Percentiles rank a stretch among this genome's conserved stretches.
phyloP scores from a whole-genome alignment of 495 filamentous ascomycete species.

The Oidiodendron maius region DNA sequence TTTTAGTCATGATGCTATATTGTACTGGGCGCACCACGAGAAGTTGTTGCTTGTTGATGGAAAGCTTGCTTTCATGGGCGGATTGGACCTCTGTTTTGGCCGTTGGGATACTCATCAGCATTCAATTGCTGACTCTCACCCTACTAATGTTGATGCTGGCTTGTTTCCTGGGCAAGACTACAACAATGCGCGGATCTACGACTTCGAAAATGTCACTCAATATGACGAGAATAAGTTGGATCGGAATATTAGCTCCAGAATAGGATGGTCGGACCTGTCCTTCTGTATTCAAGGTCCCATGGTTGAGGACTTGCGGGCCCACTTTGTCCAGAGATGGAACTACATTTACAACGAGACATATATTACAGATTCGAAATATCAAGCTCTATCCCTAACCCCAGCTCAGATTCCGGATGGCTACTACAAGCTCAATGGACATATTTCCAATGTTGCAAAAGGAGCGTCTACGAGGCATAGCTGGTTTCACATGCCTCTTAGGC shows the following conservation, averaged over 20 bases:
- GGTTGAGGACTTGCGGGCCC: slow-evolving; percentile 67
- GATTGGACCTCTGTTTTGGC: slow-evolving; percentile 63
- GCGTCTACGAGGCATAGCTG: not conserved
- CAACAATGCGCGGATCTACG: slow-evolving; percentile 83
- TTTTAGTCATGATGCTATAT: slow-evolving; percentile 61
- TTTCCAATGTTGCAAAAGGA: not conserved
- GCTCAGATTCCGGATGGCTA: slow-evolving; percentile 13
- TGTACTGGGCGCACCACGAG: slow-evolving; percentile 97
- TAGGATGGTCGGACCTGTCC: slow-evolving; percentile 93
- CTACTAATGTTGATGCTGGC: slow-evolving; percentile 53
- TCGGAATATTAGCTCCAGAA: slow-evolving; percentile 70
- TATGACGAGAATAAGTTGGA: slow-evolving; percentile 87
- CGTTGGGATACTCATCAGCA: slow-evolving; percentile 64
- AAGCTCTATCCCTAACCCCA: slow-evolving; percentile 30
- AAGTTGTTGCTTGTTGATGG: slow-evolving; percentile 86
- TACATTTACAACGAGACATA: slow-evolving; percentile 88
- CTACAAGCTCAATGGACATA: slow-evolving; percentile 20
- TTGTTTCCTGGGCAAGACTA: slow-evolving; percentile 92
- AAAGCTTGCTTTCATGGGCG: slow-evolving; percentile 83
- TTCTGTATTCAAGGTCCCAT: slow-evolving; percentile 76
- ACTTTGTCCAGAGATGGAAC: slow-evolving; percentile 91
- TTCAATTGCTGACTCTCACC: slow-evolving; percentile 80
- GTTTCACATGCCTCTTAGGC: not conserved
- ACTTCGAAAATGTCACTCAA: slow-evolving; percentile 79
- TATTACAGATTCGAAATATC: slow-evolving; percentile 54